Conservation (phyloP, 2,329 filamentous ascomycete species). For the Penicillium sp. region DNA sequence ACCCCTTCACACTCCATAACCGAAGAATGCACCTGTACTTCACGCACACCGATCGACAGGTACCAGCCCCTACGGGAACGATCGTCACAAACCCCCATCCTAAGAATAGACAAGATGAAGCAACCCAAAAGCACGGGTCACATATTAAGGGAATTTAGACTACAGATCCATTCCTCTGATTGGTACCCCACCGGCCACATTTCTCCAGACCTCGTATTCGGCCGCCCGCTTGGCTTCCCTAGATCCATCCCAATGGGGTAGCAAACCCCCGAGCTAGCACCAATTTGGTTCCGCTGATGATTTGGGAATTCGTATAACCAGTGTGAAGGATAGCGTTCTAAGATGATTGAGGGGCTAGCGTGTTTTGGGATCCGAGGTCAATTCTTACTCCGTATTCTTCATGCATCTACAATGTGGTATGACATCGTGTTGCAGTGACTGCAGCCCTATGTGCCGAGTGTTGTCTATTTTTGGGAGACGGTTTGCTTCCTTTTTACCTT, state of each 20-base stretch:
- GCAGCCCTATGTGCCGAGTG: background rate
- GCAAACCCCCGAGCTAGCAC: background rate
- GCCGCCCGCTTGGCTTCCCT: background rate
- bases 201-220: constrained; percentile 14
- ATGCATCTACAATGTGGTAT: background rate
- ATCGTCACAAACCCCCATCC: background rate
- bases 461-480: background rate
- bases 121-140: background rate
- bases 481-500: background rate
- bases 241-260: background rate
- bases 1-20: background rate
- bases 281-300: background rate
- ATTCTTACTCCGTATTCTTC: background rate
- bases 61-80: background rate
- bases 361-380: background rate
- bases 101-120: constrained; percentile 8
- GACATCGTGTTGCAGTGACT: background rate
- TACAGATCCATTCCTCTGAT: constrained; percentile 1
- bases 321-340: background rate
- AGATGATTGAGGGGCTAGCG: background rate
- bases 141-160: constrained; percentile 2
- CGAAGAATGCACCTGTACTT: background rate
- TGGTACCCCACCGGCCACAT: background rate
- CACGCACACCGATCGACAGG: constrained; percentile 7
- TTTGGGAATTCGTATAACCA: background rate